phyloP scores from a whole-genome alignment of 345 rosid species.

The Barbarea vulgaris region DNA sequence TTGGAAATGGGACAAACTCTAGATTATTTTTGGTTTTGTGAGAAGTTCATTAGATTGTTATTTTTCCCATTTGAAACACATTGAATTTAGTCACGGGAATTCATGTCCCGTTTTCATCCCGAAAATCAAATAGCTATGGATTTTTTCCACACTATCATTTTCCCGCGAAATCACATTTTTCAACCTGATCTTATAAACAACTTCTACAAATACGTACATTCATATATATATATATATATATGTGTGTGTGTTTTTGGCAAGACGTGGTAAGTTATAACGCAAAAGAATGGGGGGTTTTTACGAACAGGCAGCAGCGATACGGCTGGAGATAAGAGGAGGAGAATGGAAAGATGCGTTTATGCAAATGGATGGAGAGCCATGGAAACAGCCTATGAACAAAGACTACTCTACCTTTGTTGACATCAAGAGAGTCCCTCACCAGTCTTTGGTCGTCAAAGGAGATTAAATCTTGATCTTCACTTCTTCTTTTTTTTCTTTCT shows the following conservation, averaged over 20 bases:
- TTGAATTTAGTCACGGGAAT: too few relatives aligned
- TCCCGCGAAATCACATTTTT: background rate
- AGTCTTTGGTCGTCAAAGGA: constrained; percentile 68
- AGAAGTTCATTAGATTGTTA: background rate
- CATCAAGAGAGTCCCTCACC: constrained; percentile 76
- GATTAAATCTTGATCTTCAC: constrained; percentile 43
- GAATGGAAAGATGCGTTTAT: constrained; percentile 83
- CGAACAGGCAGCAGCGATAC: constrained; percentile 76
- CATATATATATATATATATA: background rate
- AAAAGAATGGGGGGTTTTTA: background rate
- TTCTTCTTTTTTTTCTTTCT: too few relatives aligned
- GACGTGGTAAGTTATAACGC: background rate
- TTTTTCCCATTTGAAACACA: too few relatives aligned
- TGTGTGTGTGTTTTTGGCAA: background rate
- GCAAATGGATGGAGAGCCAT: constrained; percentile 99
- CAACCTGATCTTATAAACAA: background rate
- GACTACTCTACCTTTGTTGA: constrained; percentile 78
- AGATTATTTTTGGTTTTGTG: background rate
- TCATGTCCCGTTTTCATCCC: too few relatives aligned
- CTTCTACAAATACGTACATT: background rate
- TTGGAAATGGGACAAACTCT: background rate
- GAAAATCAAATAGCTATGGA: too few relatives aligned
- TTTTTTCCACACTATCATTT: background rate
- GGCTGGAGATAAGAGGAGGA: constrained; percentile 87
- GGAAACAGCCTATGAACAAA: constrained; percentile 81